Evolutionary conservation across 2,329 filamentous ascomycete species (phyloP).

Genomic region (Metarhizium robertsii): DNA sequence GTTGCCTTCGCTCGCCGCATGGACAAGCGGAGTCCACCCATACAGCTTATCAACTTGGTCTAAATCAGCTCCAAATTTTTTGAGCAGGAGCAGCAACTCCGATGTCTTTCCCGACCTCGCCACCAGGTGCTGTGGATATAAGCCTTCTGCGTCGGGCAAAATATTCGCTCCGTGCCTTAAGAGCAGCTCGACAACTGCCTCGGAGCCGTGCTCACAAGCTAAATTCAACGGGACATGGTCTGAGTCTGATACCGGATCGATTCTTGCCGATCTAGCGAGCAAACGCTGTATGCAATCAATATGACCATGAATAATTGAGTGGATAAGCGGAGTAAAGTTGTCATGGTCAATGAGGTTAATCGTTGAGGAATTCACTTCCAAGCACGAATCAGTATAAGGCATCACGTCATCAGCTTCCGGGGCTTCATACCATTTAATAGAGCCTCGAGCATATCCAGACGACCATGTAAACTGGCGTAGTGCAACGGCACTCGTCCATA

Average conservation of each 20-base stretch:
- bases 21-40: conserved; percentile 93
- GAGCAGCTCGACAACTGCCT: conserved; percentile 75
- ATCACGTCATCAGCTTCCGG: conserved; percentile 2
- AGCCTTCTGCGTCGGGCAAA: conserved; percentile 87
- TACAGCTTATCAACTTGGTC: conserved; percentile 93
- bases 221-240: conserved; percentile 93
- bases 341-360: conserved; percentile 89
- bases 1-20: conserved; percentile 93
- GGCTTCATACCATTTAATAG: conserved; percentile 51
- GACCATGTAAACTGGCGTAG: conserved; percentile 92
- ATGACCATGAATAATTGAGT: conserved; percentile 84
- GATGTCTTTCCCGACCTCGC: conserved; percentile 80
- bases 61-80: conserved; percentile 79
- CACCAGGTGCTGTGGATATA: conserved; percentile 95
- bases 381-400: conserved; percentile 1
- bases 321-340: conserved; percentile 93
- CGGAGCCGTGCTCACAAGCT: conserved; percentile 86
- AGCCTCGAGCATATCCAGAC: conserved; percentile 70
- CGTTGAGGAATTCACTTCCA: conserved; percentile 57
- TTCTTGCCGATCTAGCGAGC: conserved; percentile 67
- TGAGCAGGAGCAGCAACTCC: conserved; percentile 68
- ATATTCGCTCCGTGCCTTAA: conserved; percentile 72
- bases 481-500: conserved; percentile 91
- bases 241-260: conserved; percentile 76
- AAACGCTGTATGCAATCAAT: conserved; percentile 71